Conservation (phyloP, 2,329 filamentous ascomycete genomes). For the Beauveria scarabaeidicola region DNA sequence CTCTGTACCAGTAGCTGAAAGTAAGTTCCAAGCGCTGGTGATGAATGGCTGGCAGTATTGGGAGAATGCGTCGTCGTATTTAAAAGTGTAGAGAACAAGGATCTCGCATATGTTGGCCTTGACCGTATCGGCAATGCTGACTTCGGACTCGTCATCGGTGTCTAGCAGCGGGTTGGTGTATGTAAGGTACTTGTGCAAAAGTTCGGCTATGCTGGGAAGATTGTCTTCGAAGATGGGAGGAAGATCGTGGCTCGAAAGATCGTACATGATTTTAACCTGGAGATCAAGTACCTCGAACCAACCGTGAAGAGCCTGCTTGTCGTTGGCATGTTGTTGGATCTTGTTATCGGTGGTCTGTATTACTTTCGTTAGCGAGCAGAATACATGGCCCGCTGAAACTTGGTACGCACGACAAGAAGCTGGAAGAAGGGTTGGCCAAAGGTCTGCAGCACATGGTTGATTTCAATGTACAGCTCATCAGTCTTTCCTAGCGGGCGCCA, state of each 20-base stretch:
- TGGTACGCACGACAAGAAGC: conserved; percentile 57
- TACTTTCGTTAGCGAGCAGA: conserved; percentile 14
- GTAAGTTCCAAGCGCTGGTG: conserved; percentile 78
- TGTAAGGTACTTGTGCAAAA: conserved; percentile 86
- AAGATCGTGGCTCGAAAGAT: conserved; percentile 94
- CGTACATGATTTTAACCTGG: conserved; percentile 86
- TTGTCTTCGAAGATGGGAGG: conserved; percentile 92
- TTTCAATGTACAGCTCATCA: conserved; percentile 86
- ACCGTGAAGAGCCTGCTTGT: conserved; percentile 64
- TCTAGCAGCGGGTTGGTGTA: conserved; percentile 79
- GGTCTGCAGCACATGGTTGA: conserved; percentile 84
- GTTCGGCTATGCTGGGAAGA: conserved; percentile 62
- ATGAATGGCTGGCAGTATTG: conserved; percentile 75
- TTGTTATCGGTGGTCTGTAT: conserved; percentile 56
- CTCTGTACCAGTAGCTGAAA: conserved; percentile 77
- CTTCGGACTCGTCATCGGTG: conserved; percentile 83
- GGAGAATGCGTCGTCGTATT: conserved; percentile 92
- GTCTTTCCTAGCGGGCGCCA: conserved; percentile 93
- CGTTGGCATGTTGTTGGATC: conserved; percentile 66
- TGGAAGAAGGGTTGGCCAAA: conserved; percentile 79
- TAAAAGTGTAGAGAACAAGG: conserved; percentile 82
- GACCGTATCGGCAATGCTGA: conserved; percentile 74
- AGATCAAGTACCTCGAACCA: conserved; percentile 83
- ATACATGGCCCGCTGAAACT: no score
- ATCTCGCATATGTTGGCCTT: conserved; percentile 92